A percentile compares a stretch with the other conserved stretches of the same genome.
phyloP scores from a whole-genome alignment of 148 eudicot genomes.

The Fallopia convolvulus region DNA sequence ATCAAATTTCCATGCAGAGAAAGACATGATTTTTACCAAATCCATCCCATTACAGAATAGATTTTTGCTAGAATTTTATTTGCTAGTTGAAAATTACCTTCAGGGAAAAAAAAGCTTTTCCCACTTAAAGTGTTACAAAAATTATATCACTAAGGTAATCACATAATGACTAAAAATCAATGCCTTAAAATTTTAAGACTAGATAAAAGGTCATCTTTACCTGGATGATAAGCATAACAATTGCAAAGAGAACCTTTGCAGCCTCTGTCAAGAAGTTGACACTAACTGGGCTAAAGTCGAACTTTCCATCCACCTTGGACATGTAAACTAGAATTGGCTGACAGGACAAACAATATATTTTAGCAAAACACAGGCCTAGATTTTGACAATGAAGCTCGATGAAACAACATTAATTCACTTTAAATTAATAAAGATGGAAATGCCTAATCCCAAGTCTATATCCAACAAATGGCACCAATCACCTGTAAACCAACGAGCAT shows the following conservation, averaged over 20 bases:
- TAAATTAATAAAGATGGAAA: background rate
- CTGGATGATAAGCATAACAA: conserved; percentile 68
- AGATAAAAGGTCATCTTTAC: conserved; percentile 22
- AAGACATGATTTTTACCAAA: background rate
- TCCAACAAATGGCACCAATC: background rate
- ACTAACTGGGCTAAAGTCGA: conserved; percentile 71
- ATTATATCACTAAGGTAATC: background rate
- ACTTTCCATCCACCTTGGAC: conserved; percentile 85
- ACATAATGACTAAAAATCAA: background rate
- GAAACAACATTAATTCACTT: background rate
- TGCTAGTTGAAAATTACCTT: background rate
- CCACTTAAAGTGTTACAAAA: background rate
- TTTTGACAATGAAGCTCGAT: background rate
- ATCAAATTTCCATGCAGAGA: background rate
- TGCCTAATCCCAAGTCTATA: background rate
- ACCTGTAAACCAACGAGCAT: conserved; percentile 94
- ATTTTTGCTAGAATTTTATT: background rate
- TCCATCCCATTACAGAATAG: background rate
- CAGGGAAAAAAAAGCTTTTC: background rate
- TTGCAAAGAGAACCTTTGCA: conserved; percentile 60
- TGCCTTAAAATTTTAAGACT: background rate
- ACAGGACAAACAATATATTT: conserved; percentile 10
- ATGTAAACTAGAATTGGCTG: conserved; percentile 78
- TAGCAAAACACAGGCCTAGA: background rate
- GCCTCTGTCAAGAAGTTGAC: conserved; percentile 76